Evolutionary conservation across 1,284 basidiomycete species (phyloP), one percentile per base, ranked within the genome.

Genomic region (Ceratobasidium sp.): DNA sequence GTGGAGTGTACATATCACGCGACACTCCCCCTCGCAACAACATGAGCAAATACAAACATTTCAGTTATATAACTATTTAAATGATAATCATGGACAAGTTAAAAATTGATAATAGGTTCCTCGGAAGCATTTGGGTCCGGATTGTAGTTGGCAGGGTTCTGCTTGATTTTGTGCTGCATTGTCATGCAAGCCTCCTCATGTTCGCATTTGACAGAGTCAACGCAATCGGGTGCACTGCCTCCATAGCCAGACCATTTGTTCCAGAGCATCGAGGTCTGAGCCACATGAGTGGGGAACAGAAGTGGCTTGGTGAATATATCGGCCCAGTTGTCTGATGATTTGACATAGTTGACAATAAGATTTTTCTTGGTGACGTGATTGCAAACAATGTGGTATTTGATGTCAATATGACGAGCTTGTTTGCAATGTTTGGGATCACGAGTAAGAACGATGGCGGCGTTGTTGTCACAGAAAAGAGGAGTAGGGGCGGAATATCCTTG

Each of bases 401-500:
- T 77, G 33, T 84, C 81, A 39, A 85, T 85, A 77, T 85, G 84
- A 42, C 53, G 83, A 81, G 55, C 9, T 23, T 23, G 55, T 20
- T 56, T 18, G 55, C 55, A 23, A n/a, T 80, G 76, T 3, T 58
- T 55, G 9, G 80, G 81, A 53, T 84, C 80, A 13, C 81, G 72
- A 10, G 82, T 66, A 9, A 84, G 79, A 12, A 76, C 56, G 23
- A 82, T 63, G 13, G 83, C 79, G 0, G 63, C 79, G 33, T 81
- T 71, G 68, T 85, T 85, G 79, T 85, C 82, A 42, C 80, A 79
- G 44, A 76, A 78, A n/a, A 84, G 79, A 33, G 79, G 39, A 13
- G 79, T 80, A 10, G 80, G 66, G 18, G 15, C 42, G 13, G 15
- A 3, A 46, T 75, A 44, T 58, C 42, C 86, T 86, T 10, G 80